Evolutionary conservation across 1,139 yeast genomes (phyloP).

Genomic region (Casaregolazyma suthepensis): DNA sequence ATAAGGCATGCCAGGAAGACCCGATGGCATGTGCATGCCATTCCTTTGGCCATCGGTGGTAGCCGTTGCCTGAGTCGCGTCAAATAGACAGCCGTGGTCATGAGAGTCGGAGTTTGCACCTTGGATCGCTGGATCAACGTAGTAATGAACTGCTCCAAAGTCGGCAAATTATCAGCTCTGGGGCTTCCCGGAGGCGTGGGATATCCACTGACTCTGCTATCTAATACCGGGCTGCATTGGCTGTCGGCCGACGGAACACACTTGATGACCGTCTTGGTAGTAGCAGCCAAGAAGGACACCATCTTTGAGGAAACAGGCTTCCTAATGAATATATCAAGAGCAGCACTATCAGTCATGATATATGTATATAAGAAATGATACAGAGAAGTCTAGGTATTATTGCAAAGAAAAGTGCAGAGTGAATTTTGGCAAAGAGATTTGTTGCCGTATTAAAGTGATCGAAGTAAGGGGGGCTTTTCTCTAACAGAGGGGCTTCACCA

Average conservation of each 20-base stretch:
- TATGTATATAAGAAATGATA: background rate
- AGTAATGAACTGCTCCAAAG: slow-evolving; percentile 61
- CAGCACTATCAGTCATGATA: slow-evolving; percentile 47
- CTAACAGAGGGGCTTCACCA: background rate
- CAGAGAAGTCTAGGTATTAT: background rate
- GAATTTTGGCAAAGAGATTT: background rate
- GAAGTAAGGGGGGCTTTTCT: background rate
- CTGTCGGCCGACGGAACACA: slow-evolving; percentile 30
- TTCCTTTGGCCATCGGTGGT: slow-evolving; percentile 87
- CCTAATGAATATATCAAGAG: slow-evolving; percentile 66
- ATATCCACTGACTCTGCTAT: background rate
- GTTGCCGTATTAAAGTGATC: background rate
- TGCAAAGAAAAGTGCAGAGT: background rate
- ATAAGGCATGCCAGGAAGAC: slow-evolving; percentile 84
- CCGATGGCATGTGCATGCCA: slow-evolving; percentile 90
- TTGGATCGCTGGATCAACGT: slow-evolving; percentile 71
- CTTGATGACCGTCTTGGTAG: slow-evolving; percentile 74
- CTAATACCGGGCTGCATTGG: slow-evolving; percentile 4
- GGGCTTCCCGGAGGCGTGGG: slow-evolving; percentile 47
- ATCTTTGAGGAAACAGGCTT: slow-evolving; percentile 73
- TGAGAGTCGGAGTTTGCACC: slow-evolving; percentile 90
- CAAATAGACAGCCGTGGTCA: slow-evolving; percentile 83
- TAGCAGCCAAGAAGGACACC: slow-evolving; percentile 73
- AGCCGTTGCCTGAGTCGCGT: slow-evolving; percentile 67
- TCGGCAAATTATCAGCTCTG: slow-evolving; percentile 23